phyloP scores from a whole-genome alignment of 495 filamentous ascomycete species.

The Hyaloscypha bicolor region DNA sequence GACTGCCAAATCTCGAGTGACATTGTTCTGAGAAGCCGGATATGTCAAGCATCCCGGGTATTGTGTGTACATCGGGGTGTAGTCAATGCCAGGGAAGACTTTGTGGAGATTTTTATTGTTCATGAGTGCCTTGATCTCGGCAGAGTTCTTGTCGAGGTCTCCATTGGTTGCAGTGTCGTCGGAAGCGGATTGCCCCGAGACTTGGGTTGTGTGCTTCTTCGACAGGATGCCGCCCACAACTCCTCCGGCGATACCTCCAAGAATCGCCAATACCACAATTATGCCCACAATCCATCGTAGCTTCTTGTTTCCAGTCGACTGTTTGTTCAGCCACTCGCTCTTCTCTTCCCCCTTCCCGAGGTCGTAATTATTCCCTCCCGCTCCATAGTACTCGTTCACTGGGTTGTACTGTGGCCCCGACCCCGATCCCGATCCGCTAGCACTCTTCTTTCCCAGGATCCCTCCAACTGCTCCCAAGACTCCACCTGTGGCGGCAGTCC shows the following conservation, averaged over 20 bases:
- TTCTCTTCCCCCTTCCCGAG: conserved; percentile 26
- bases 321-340: conserved; percentile 40
- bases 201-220: conserved; percentile 32
- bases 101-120: conserved; percentile 81
- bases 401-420: conserved; percentile 27
- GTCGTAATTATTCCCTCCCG: conserved; percentile 22
- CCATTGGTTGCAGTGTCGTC: conserved; percentile 57
- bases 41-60: conserved; percentile 82
- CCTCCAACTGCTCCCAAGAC: conserved; percentile 53
- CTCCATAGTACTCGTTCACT: conserved; percentile 16
- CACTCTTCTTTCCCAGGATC: conserved; percentile 32
- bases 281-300: conserved; percentile 68
- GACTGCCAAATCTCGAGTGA: conserved; percentile 89
- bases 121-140: conserved; percentile 80
- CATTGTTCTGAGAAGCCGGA: conserved; percentile 87
- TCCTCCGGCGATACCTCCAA: conserved; percentile 76
- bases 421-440: conserved; percentile 32
- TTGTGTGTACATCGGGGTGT: conserved; percentile 88
- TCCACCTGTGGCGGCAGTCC: conserved; percentile 52
- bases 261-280: conserved; percentile 61
- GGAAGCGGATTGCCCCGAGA: conserved; percentile 27
- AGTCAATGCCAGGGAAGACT: conserved; percentile 96
- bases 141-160: conserved; percentile 72
- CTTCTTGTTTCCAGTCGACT: conserved; percentile 66
- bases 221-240: conserved; percentile 69